Evolutionary conservation across 2,329 filamentous ascomycete genomes (phyloP), one percentile per base, ranked within the genome.

Genomic region (Fusarium multiceps): DNA sequence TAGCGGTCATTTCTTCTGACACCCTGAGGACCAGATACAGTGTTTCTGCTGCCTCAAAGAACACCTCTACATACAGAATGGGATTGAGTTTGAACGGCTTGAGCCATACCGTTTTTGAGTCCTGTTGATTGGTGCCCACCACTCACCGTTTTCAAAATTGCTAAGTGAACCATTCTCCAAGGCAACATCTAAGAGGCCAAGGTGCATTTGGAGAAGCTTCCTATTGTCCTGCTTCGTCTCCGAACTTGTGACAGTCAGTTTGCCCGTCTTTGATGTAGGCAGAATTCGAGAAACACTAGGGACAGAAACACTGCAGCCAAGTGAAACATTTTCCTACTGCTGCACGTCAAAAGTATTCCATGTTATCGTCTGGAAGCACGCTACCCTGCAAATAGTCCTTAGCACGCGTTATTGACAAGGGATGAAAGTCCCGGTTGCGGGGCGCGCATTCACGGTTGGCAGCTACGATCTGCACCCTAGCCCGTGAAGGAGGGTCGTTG

Each of bases 401-500:
- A 32, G 47, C 37, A 65, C 60, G 46, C 62, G 55, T 60, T 64
- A 59, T 59, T 42, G 37, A 58, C 62, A 65, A 46, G 62, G 62
- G 53, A 51, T 28, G 28, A 37, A 25, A 23, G 42, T 53, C 61
- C 63, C 48, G 47, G 63, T 66, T 66, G 63, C 62, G 63, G 63
- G 63, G 62, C 63, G 50, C 55, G 59, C 14, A 51, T 65, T 59
- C 64, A 61, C 58, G 46, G 59, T 66, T 63, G 54, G 62, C 56
- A 68, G 55, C 49, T 61, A 45, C 59, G 72, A 72, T 72, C 70
- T 58, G 61, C 64, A 69, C 49, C 63, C 63, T 61, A 60, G 54
- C 55, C 49, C 45, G 58, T 61, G 69, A 18, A 61, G 55, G 61
- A 55, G 70, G 57, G 43, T 23, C 12, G 74, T 76, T 76, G 74